Percentiles rank a stretch among this genome's conserved stretches.
Conservation (phyloP, 805 yeast species). For the Candida ovalis region DNA sequence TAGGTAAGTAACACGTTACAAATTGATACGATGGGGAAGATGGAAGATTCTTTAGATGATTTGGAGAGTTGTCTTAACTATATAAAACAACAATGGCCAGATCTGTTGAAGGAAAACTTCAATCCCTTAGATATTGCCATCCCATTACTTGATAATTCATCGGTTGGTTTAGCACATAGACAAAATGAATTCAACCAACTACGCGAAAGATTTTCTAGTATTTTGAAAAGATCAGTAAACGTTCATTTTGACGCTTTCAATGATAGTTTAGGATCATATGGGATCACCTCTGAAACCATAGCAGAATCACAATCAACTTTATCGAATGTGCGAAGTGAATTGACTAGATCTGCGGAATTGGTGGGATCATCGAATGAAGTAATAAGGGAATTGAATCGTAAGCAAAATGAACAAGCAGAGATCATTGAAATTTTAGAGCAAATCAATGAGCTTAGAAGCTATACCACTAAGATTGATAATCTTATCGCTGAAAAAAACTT, state of each 20-base stretch:
- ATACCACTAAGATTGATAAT: conserved; percentile 63
- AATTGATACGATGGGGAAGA: neutral
- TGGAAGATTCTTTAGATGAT: conserved; percentile 19
- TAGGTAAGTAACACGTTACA: neutral
- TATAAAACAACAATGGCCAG: conserved; percentile 29
- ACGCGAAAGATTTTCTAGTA: conserved; percentile 50
- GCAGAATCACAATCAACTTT: conserved; percentile 52
- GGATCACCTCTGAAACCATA: conserved; percentile 60
- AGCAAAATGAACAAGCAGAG: conserved; percentile 58
- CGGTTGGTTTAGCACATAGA: conserved; percentile 85
- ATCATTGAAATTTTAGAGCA: conserved; percentile 68
- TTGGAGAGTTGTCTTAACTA: conserved; percentile 14
- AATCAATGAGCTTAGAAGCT: conserved; percentile 54
- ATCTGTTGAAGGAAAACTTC: conserved; percentile 48
- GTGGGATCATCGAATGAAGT: conserved; percentile 48
- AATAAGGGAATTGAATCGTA: conserved; percentile 60
- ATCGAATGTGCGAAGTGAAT: conserved; percentile 17
- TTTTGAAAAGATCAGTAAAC: conserved; percentile 68
- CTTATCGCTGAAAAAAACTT: conserved; percentile 68
- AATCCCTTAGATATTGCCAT: conserved; percentile 86
- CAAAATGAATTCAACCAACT: conserved; percentile 62
- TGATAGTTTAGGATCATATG: conserved; percentile 80
- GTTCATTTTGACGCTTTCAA: conserved; percentile 83
- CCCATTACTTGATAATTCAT: conserved; percentile 76
- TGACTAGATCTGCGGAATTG: conserved; percentile 17